phyloP scores from a whole-genome alignment of 2,329 filamentous ascomycete genomes.

The Diaporthe sp. region DNA sequence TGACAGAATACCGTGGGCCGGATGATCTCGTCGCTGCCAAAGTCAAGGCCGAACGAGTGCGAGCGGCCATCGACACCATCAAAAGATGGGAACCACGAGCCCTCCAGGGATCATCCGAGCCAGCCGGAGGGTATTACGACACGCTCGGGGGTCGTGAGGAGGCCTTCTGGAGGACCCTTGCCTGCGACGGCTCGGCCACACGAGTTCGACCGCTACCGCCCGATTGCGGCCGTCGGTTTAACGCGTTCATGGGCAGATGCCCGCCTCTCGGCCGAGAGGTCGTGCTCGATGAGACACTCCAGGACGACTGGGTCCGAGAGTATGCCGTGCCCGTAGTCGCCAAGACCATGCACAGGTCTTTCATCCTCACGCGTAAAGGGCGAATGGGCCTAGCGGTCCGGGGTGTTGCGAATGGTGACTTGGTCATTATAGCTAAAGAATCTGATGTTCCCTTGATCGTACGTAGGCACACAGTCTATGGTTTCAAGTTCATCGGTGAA shows the following conservation, averaged over 20 bases:
- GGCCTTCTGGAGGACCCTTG: conserved; percentile 9
- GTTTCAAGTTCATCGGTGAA: background rate
- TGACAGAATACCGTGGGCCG: background rate
- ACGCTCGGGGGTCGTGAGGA: background rate
- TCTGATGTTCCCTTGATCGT: background rate
- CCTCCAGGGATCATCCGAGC: background rate
- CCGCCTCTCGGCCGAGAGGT: background rate
- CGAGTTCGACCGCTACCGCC: background rate
- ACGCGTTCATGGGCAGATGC: background rate
- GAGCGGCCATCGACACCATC: background rate
- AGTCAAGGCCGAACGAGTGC: background rate
- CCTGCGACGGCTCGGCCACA: background rate
- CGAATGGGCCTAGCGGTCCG: background rate
- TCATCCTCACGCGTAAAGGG: background rate
- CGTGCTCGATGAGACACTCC: background rate
- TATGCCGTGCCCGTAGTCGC: conserved; percentile 1
- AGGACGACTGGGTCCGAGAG: conserved; percentile 12
- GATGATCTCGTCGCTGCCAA: background rate
- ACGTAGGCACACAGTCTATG: background rate
- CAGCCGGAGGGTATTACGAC: background rate
- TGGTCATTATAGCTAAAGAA: background rate
- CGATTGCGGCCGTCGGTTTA: background rate
- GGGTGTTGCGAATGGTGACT: background rate
- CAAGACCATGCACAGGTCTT: conserved; percentile 10
- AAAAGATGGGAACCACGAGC: background rate